Evolutionary conservation across 805 yeast species (phyloP).

Genomic region (Suhomyces sp.): DNA sequence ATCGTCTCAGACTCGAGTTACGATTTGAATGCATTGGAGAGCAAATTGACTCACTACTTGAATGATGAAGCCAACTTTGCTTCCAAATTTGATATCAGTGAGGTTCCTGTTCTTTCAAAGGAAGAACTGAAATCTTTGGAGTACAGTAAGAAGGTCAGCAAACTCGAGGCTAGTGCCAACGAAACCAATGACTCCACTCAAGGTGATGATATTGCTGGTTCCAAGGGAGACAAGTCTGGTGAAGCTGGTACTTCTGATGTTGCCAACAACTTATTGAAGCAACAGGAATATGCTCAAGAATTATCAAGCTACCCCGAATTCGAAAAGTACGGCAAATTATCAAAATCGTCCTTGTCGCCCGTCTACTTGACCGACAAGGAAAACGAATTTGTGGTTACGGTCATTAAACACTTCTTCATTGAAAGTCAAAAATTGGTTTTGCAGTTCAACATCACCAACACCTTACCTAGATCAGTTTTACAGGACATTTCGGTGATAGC

Average conservation of each 20-base stretch:
- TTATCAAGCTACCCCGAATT: constrained; percentile 71
- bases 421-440: constrained; percentile 66
- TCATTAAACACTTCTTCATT: constrained; percentile 75
- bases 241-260: constrained; percentile 22
- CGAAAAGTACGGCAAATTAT: constrained; percentile 65
- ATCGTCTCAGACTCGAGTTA: constrained; percentile 67
- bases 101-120: constrained; percentile 62
- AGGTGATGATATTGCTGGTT: constrained; percentile 20
- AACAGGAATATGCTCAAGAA: constrained; percentile 69
- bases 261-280: constrained; percentile 36
- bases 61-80: constrained; percentile 47
- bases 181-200: constrained; percentile 15
- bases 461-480: constrained; percentile 72
- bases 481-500: constrained; percentile 73
- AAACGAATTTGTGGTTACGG: constrained; percentile 87
- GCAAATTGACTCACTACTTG: constrained; percentile 70
- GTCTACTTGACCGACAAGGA: constrained; percentile 83
- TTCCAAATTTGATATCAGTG: constrained; percentile 66
- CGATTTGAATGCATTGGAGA: constrained; percentile 76
- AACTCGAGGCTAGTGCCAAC: constrained; percentile 27
- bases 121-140: constrained; percentile 69
- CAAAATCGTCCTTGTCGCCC: constrained; percentile 61
- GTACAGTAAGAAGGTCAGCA: constrained; percentile 49
- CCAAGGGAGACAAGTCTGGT: constrained; percentile 6
- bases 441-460: constrained; percentile 83